phyloP scores from a whole-genome alignment of 257 asterid genomes.

The Perilla frutescens region DNA sequence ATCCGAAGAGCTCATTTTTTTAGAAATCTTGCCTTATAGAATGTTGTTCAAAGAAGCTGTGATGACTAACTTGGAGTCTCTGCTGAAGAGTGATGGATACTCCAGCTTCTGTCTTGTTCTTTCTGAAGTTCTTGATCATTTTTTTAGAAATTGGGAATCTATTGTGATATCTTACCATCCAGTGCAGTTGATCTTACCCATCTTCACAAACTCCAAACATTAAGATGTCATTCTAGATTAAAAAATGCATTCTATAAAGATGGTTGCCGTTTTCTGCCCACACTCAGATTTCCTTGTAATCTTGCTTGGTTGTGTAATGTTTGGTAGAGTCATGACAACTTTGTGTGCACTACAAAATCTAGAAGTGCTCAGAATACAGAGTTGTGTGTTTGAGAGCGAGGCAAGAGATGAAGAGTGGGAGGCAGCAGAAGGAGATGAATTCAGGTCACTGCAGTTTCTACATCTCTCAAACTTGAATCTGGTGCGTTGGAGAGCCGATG shows the following conservation, averaged over 20 bases:
- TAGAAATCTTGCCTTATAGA: too few species aligned
- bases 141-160: constrained; percentile 9
- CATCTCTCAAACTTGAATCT: background rate
- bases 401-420: background rate
- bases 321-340: background rate
- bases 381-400: background rate
- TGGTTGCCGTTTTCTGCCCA: background rate
- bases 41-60: too few species aligned
- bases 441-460: background rate
- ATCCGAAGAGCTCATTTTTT: too few species aligned
- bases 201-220: background rate
- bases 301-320: background rate
- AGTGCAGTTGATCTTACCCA: background rate
- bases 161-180: background rate
- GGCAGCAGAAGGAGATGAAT: background rate
- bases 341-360: constrained; percentile 14
- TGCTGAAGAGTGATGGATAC: too few species aligned
- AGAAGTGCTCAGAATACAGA: constrained; percentile 22
- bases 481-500: constrained; percentile 27
- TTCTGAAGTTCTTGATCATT: too few species aligned
- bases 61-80: too few species aligned
- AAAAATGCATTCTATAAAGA: too few species aligned
- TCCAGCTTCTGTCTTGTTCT: too few species aligned
- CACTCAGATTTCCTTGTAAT: constrained; percentile 5
- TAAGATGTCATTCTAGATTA: background rate